Base-by-base conservation (phyloP, 2,329 filamentous ascomycete species). In the Fusarium papillatum region DNA sequence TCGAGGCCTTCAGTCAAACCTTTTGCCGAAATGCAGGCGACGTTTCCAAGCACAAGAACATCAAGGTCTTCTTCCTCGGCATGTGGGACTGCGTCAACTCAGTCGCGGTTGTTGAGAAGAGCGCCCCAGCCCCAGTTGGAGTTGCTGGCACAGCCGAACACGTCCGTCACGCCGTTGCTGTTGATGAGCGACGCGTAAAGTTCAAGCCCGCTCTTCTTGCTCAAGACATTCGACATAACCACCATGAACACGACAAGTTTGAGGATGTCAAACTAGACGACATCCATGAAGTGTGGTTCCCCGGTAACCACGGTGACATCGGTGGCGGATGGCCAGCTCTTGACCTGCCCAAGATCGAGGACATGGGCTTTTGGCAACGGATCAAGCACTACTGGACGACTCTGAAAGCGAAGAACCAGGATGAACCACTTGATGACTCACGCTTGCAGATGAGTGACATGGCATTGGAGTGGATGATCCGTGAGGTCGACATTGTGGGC, bases 21-120 rank as follows among this genome's bases (percentile, higher is more conserved):
- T 89, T 89, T 70, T 88, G 87, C 75, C 85, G 86, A 26, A 82
- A 83, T 34, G 83, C 34, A 14, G 36, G 41, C 39, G 7, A 72
- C 17, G 73, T 0, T 9, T 64, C 17, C 68, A 46, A 5, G 48
- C 74, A 16, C 76, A 82, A 48, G 77, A 81, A 86, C 53, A 86
- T 89, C 62, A 86, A 86, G 53, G 85, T 90, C 8, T 87, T 88
- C 78, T 90, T 90, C 79, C 86, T 90, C 22, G 89, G 89, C 1
- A 83, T 90, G 50, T 90, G 88, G 82, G 88, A 90, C 74, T 88
- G 86, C 71, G 88, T 90, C 50, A 89, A 88, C 77, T 88, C 86
- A 4, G 87, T 90, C 7, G 83, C 85, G 9, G 82, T 86, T 19
- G 70, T 86, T 26, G 85, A 86, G 70, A 78, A 74, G 0, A 85